phyloP scores from a whole-genome alignment of 176 grass and related monocot genomes.

The Coix lacrymajobi region DNA sequence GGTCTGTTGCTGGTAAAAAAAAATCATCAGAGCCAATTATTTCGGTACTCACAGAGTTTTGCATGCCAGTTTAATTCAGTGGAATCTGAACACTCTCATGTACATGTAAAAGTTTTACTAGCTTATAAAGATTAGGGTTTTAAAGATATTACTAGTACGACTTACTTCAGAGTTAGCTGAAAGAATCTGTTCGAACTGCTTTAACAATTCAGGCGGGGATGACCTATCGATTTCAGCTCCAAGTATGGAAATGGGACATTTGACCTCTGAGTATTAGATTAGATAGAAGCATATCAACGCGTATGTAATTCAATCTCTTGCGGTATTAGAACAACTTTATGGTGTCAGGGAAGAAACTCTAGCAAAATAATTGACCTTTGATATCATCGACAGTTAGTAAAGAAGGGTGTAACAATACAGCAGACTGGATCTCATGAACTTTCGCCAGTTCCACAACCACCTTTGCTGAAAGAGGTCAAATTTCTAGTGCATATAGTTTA shows the following conservation, averaged over 20 bases:
- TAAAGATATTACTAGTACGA: neutral
- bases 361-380: conserved; percentile 34
- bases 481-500: neutral
- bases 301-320: neutral
- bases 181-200: conserved; percentile 53
- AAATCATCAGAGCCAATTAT: neutral
- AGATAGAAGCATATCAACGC: neutral
- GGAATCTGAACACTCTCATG: neutral
- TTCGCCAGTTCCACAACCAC: conserved; percentile 60
- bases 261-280: conserved; percentile 38
- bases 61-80: neutral
- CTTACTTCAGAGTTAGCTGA: conserved; percentile 45
- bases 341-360: neutral
- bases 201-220: conserved; percentile 49
- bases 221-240: conserved; percentile 55
- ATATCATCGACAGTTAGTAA: conserved; percentile 63
- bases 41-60: neutral
- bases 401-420: conserved; percentile 61
- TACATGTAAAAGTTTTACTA: neutral
- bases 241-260: conserved; percentile 63
- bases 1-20: neutral
- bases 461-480: conserved; percentile 38
- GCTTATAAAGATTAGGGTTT: neutral
- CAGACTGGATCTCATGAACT: conserved; percentile 57
- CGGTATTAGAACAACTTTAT: neutral